Percentiles rank a stretch among this genome's conserved stretches.
phyloP scores from a whole-genome alignment of 257 asterid species.

The Solanum bulbocastanum region DNA sequence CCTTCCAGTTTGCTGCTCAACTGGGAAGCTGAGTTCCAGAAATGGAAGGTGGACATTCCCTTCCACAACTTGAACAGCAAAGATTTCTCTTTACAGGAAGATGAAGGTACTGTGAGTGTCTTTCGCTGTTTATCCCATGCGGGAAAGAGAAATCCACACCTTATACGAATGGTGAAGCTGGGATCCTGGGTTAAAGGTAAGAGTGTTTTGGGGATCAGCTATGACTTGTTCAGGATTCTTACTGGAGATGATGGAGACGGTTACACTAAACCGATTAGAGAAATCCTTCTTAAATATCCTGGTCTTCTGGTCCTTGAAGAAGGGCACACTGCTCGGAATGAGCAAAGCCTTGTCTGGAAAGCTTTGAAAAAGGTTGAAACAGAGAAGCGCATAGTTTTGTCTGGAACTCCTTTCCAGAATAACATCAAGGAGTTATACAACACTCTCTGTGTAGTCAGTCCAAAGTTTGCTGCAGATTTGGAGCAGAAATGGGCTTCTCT shows the following conservation, averaged over 20 bases:
- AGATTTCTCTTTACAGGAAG: conserved; percentile 23
- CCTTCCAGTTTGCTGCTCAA: conserved; percentile 62
- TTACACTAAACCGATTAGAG: conserved; percentile 10
- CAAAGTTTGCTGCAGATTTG: conserved; percentile 18
- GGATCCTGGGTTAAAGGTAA: not conserved
- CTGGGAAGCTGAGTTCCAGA: conserved; percentile 57
- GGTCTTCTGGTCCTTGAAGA: conserved; percentile 65
- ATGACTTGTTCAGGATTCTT: conserved; percentile 39
- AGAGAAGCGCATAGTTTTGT: conserved; percentile 44
- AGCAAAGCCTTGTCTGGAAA: conserved; percentile 44
- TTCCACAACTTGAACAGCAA: conserved; percentile 52
- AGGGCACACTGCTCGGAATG: conserved; percentile 74
- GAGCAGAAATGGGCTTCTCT: conserved; percentile 23
- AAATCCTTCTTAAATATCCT: conserved; percentile 43
- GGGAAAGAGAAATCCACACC: not conserved
- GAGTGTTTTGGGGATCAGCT: conserved; percentile 45
- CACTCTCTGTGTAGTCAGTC: conserved; percentile 51
- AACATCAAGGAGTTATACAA: conserved; percentile 51
- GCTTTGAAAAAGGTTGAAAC: conserved; percentile 39
- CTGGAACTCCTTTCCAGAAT: conserved; percentile 88
- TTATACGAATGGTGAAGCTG: not conserved
- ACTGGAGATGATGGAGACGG: conserved; percentile 15
- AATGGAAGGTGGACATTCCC: conserved; percentile 31
- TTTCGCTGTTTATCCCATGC: not conserved
- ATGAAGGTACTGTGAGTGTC: not conserved